Percentiles rank a stretch among this genome's conserved stretches.
phyloP scores from a whole-genome alignment of 2,329 filamentous ascomycete species.

The Raffaelea albimanens region DNA sequence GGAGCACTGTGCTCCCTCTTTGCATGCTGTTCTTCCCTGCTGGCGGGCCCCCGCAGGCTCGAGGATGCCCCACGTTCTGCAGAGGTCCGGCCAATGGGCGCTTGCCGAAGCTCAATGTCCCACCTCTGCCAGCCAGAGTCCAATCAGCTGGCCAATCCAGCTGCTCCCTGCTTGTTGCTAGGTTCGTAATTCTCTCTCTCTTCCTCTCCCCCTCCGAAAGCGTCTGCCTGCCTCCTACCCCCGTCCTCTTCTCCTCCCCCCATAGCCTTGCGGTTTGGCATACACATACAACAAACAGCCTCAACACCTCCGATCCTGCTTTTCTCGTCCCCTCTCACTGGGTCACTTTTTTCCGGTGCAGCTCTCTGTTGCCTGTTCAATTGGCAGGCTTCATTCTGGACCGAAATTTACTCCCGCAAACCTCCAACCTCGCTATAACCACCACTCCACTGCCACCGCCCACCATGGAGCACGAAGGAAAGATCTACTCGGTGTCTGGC shows the following conservation, averaged over 20 bases:
- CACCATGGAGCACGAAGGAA: constrained; percentile 14
- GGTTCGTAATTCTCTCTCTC: background rate
- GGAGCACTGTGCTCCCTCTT: constrained; percentile 1
- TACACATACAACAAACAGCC: no score
- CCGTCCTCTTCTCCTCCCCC: no score
- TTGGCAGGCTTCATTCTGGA: no score
- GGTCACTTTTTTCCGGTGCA: no score
- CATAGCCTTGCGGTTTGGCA: no score
- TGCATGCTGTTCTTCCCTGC: constrained; percentile 6
- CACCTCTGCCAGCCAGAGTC: constrained; percentile 1
- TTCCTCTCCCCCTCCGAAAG: background rate
- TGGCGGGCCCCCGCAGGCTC: constrained; percentile 6
- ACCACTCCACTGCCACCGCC: background rate
- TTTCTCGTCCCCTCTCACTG: no score
- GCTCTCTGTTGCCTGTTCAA: no score
- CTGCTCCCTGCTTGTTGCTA: background rate
- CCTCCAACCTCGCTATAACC: background rate
- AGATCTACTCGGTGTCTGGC: constrained; percentile 19
- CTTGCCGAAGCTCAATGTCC: constrained; percentile 10
- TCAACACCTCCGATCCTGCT: no score
- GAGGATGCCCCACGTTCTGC: constrained; percentile 1
- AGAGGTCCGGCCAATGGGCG: constrained; percentile 6
- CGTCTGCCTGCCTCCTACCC: no score
- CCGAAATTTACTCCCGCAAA: background rate
- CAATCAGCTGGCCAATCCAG: background rate